These are phyloP conservation scores for Isoetes taiwanensis DNA, from an alignment of 75 land plant species.

Conservation along the genomic window DNA sequence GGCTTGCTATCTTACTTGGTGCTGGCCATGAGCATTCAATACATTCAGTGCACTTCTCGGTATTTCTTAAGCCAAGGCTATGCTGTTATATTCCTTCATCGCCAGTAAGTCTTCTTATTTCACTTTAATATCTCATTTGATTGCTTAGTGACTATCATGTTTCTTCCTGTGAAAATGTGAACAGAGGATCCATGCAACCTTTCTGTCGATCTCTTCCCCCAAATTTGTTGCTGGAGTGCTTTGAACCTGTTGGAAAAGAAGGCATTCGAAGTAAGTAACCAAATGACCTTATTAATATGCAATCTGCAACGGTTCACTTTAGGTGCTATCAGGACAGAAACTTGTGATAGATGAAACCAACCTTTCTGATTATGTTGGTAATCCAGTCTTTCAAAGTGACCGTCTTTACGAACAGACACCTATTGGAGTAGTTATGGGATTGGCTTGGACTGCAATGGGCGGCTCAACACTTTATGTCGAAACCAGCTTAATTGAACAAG, in stretches of 20 bases:
- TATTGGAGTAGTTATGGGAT: slow-evolving; percentile 92
- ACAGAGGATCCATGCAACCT: slow-evolving; percentile 82
- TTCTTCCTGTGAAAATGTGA: too few species aligned
- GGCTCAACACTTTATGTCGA: slow-evolving; percentile 95
- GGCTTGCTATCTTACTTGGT: not conserved
- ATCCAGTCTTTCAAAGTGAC: slow-evolving; percentile 89
- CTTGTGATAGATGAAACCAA: slow-evolving; percentile 54
- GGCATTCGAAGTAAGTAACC: slow-evolving; percentile 38
- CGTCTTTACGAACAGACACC: slow-evolving; percentile 89
- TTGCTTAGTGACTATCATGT: too few species aligned
- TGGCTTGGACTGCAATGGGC: slow-evolving; percentile 99
- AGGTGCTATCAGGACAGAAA: too few species aligned
- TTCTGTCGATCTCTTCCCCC: slow-evolving; percentile 70
- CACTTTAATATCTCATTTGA: too few species aligned
- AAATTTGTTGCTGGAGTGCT: slow-evolving; percentile 64
- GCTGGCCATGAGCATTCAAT: not conserved
- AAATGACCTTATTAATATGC: too few species aligned
- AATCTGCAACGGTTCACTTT: too few species aligned
- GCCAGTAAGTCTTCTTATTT: slow-evolving; percentile 61
- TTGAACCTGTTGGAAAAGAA: slow-evolving; percentile 37
- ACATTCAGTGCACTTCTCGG: slow-evolving; percentile 25
- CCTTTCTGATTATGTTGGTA: slow-evolving; percentile 78
- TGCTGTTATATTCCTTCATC: slow-evolving; percentile 73
- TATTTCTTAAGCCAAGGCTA: slow-evolving; percentile 78
- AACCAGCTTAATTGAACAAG: slow-evolving; percentile 72